Percentiles rank a stretch among this genome's conserved stretches.
These are phyloP conservation scores for Canavalia ensiformis DNA, from an alignment of 306 rosid genomes.

Conservation along the genomic window DNA sequence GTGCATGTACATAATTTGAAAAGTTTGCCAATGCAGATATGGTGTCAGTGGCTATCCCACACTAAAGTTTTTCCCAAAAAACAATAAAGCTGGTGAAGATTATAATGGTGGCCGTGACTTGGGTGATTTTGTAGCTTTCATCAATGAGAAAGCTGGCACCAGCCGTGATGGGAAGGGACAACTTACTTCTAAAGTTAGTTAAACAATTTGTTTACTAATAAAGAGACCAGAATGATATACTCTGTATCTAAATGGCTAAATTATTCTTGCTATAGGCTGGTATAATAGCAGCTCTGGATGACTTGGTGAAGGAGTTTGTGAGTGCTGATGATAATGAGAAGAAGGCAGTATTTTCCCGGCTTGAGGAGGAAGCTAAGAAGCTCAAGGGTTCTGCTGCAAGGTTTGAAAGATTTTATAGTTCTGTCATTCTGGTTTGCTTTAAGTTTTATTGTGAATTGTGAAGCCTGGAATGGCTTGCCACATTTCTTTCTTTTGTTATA, in stretches of 20 bases:
- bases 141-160: constrained; percentile 81
- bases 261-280: constrained; percentile 76
- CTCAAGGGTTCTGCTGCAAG: constrained; percentile 79
- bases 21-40: constrained; percentile 62
- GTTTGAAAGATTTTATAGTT: constrained; percentile 51
- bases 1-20: constrained; percentile 33
- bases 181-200: constrained; percentile 72
- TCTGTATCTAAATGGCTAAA: constrained; percentile 20
- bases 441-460: constrained; percentile 15
- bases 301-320: constrained; percentile 79
- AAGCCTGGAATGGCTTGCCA: constrained; percentile 4
- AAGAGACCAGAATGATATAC: neutral
- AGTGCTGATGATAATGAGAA: constrained; percentile 67
- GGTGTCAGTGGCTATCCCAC: constrained; percentile 84
- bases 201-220: constrained; percentile 12
- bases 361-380: constrained; percentile 81
- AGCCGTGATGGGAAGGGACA: constrained; percentile 83
- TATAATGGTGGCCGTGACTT: constrained; percentile 78
- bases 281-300: constrained; percentile 58
- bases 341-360: constrained; percentile 60
- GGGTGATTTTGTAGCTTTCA: constrained; percentile 77
- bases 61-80: constrained; percentile 81
- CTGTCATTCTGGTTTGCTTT: constrained; percentile 26
- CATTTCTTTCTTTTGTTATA: constrained; percentile 22
- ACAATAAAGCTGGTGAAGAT: constrained; percentile 86